Evolutionary conservation across 106 monocot species (phyloP).

Genomic region (Vanilla planifolia): DNA sequence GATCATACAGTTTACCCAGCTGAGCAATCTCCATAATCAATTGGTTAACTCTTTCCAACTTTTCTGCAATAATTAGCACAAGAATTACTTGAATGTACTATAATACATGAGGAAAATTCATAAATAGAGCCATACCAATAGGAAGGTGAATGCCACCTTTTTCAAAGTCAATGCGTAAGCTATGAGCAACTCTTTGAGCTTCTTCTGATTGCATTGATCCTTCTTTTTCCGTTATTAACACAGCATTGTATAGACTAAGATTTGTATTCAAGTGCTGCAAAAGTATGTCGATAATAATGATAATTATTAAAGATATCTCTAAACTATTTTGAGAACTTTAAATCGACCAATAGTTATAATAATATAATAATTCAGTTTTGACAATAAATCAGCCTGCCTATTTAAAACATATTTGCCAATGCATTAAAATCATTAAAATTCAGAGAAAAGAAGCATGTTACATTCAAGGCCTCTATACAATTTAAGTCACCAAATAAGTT

Average conservation of each 20-base stretch:
- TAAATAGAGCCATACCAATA: conserved; percentile 26
- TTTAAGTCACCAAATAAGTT: too few relatives aligned
- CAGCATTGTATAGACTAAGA: conserved; percentile 57
- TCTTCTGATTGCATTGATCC: conserved; percentile 48
- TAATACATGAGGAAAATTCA: background rate
- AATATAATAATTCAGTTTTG: too few relatives aligned
- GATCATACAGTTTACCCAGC: conserved; percentile 75
- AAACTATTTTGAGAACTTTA: background rate
- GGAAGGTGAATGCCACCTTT: conserved; percentile 92
- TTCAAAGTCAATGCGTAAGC: conserved; percentile 82
- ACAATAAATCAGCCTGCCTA: too few relatives aligned
- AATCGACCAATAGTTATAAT: too few relatives aligned
- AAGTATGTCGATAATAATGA: background rate
- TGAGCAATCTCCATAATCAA: conserved; percentile 69
- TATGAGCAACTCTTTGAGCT: conserved; percentile 65
- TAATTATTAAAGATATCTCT: background rate
- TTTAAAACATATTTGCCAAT: too few relatives aligned
- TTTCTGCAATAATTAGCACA: conserved; percentile 32
- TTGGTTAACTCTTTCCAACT: conserved; percentile 66
- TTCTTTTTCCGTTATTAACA: conserved; percentile 46
- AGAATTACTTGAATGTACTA: conserved; percentile 6
- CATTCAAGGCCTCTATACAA: too few relatives aligned
- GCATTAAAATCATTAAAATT: too few relatives aligned
- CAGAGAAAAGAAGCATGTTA: too few relatives aligned
- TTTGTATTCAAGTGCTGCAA: conserved; percentile 86